A percentile compares a stretch with the other conserved stretches of the same genome.
These are phyloP conservation scores for Clonostachys sp. DNA, from an alignment of 2,329 filamentous ascomycete genomes.

Conservation along the genomic window DNA sequence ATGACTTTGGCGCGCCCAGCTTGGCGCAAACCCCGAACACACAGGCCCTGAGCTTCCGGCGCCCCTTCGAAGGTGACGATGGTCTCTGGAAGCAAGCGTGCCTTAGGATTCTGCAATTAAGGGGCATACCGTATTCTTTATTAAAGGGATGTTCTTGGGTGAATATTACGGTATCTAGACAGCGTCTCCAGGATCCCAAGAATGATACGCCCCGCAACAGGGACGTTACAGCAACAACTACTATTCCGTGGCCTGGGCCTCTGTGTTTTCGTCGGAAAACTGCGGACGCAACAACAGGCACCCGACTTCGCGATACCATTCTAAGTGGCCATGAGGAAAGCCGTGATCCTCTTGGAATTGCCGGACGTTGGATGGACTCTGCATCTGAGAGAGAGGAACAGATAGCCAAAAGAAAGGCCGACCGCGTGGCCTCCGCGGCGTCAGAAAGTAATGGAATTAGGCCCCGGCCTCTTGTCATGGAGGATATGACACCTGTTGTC, in stretches of 20 bases:
- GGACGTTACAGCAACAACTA: conserved; percentile 23
- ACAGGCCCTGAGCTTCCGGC: conserved; percentile 36
- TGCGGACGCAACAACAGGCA: conserved; percentile 31
- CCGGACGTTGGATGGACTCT: conserved; percentile 42
- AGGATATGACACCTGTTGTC: conserved; percentile 47
- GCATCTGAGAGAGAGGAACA: conserved; percentile 40
- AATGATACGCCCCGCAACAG: conserved; percentile 34
- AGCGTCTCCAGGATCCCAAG: conserved; percentile 34
- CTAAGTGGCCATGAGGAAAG: conserved; percentile 30
- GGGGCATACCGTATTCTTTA: conserved; percentile 38
- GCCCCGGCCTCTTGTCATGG: conserved; percentile 34
- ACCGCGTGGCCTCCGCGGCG: conserved; percentile 35
- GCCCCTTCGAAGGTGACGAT: conserved; percentile 32
- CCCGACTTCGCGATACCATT: conserved; percentile 30
- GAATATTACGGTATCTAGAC: conserved; percentile 41
- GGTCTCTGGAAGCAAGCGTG: conserved; percentile 45
- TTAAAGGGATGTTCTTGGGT: conserved; percentile 44
- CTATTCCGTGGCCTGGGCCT: conserved; percentile 48
- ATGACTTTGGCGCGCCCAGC: conserved; percentile 21
- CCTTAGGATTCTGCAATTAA: conserved; percentile 42
- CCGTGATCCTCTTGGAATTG: conserved; percentile 43
- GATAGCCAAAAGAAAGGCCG: conserved; percentile 41
- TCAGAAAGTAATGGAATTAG: conserved; percentile 37
- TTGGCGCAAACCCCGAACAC: conserved; percentile 48
- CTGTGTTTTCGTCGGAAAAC: conserved; percentile 47